These are phyloP conservation scores for Eucalyptus marginata DNA, from an alignment of 345 rosid genomes.

Conservation along the genomic window DNA sequence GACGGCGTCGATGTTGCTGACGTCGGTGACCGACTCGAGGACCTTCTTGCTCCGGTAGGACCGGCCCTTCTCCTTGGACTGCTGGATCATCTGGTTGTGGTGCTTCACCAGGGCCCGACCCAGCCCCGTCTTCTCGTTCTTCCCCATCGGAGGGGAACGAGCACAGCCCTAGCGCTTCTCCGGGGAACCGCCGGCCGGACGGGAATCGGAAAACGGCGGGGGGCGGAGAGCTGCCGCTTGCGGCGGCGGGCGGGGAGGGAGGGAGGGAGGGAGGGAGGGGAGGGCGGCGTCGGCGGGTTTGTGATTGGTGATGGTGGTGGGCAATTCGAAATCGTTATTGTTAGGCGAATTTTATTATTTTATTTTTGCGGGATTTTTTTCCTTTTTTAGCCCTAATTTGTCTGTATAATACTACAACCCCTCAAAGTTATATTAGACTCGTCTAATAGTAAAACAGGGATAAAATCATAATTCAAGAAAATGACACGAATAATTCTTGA, in stretches of 20 bases:
- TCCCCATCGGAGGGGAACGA: constrained; percentile 29
- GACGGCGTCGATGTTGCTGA: constrained; percentile 74
- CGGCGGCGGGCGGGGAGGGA: not conserved
- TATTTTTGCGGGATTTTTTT: not conserved
- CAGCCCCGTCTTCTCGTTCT: constrained; percentile 66
- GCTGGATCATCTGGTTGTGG: constrained; percentile 74
- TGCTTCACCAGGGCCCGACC: constrained; percentile 87
- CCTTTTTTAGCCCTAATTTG: not conserved
- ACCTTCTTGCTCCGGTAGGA: constrained; percentile 53
- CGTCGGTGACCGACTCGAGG: constrained; percentile 73
- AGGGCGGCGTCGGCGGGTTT: not conserved
- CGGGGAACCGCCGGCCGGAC: not conserved
- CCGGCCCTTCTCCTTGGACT: constrained; percentile 71
- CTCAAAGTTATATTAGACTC: fast-evolving
- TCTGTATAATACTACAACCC: not conserved
- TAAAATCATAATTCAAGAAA: not conserved
- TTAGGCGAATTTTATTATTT: not conserved
- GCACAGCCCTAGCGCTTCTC: too few relatives aligned
- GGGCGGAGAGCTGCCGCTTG: not conserved
- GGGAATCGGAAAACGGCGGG: not conserved
- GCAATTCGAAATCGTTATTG: not conserved
- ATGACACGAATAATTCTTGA: fast-evolving
- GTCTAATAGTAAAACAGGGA: not conserved
- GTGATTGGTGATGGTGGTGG: not conserved
- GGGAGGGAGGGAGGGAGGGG: not conserved